A percentile compares a stretch with the other conserved stretches of the same genome.
Conservation (phyloP, 805 yeast genomes). For the Starmerella bombicola region DNA sequence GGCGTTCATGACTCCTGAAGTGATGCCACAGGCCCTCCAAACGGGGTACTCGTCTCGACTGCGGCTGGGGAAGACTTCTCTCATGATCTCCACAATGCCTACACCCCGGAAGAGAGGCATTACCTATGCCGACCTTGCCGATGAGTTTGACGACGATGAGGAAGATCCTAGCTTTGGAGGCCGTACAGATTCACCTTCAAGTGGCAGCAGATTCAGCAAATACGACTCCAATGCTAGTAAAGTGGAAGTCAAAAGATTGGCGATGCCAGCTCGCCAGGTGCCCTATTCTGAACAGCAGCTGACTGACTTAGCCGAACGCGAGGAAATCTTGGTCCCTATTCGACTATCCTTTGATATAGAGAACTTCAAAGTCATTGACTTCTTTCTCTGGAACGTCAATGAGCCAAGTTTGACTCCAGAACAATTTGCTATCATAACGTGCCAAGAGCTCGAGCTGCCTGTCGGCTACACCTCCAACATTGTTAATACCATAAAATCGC, state of each 20-base stretch:
- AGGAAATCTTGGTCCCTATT: conserved; percentile 48
- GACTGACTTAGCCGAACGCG: conserved; percentile 32
- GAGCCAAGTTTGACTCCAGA: conserved; percentile 60
- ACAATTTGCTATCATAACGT: conserved; percentile 58
- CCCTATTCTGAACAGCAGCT: conserved; percentile 30
- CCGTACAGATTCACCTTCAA: conserved; percentile 10
- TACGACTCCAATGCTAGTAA: conserved; percentile 21
- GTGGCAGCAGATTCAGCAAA: conserved; percentile 10
- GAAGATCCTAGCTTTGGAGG: conserved; percentile 27
- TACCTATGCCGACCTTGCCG: conserved; percentile 75
- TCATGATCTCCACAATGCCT: conserved; percentile 60
- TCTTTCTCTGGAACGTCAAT: conserved; percentile 61
- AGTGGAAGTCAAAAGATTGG: conserved; percentile 30
- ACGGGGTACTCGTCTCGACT: conserved; percentile 64
- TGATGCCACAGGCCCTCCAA: conserved; percentile 49
- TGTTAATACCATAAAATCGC: conserved; percentile 60
- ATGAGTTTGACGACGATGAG: conserved; percentile 44
- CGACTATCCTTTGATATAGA: conserved; percentile 50
- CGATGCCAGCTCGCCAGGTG: conserved; percentile 32
- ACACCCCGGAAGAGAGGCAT: conserved; percentile 63
- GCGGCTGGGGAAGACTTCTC: conserved; percentile 58
- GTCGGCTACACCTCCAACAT: conserved; percentile 48
- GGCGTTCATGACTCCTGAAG: conserved; percentile 7
- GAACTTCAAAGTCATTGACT: conserved; percentile 44
- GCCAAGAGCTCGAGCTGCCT: conserved; percentile 76